Evolutionary conservation across 768 basidiomycete genomes (phyloP), one percentile per base, ranked within the genome.

Genomic region (Kondoa subrosea): DNA sequence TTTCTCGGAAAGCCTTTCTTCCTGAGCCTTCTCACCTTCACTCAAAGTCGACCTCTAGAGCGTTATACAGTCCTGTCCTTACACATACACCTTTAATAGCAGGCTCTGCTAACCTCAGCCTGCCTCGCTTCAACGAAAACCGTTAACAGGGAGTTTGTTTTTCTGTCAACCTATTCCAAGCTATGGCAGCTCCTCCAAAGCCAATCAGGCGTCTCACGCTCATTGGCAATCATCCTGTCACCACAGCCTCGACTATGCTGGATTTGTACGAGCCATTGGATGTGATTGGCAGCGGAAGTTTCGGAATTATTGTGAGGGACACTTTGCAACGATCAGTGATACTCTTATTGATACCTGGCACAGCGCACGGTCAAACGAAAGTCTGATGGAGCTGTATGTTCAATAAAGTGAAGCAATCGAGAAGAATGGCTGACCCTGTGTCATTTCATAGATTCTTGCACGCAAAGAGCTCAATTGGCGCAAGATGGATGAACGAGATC

Each of bases 251-350:
- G 14, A 56, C 34, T 3, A 69, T 69, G 69, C 80, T 92, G 26
- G 87, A 88, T 72, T 82, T 83, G 62, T 97, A 93, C 74, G 89
- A 91, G 70, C 81, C 89, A 4, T 81, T 91, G 60, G 91, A 92
- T 71, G 82, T 95, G 67, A 93, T 99, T 60, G 95, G 95, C 2
- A 96, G 92, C 73, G 95, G 95, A 30, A 89, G 88, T 2, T 99
- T 99, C 80, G 95, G 95, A 1, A 89, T 97, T 69, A 99, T 99
- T 71, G 85, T 32, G 70, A 50, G 40, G 26, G 26, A 63, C 32
- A 25, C 31, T 63, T 56, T 57, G 64, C 14, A 64, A 62, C 26
- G 15, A 4, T 17, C 57, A 29, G 4, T 4, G 17, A 16, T n/a
- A 15, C 27, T 21, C 33, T 26, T 14, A 34, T 31, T 26, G 25